phyloP scores from a whole-genome alignment of 2,329 filamentous ascomycete species.

The Basipetospora sp. region DNA sequence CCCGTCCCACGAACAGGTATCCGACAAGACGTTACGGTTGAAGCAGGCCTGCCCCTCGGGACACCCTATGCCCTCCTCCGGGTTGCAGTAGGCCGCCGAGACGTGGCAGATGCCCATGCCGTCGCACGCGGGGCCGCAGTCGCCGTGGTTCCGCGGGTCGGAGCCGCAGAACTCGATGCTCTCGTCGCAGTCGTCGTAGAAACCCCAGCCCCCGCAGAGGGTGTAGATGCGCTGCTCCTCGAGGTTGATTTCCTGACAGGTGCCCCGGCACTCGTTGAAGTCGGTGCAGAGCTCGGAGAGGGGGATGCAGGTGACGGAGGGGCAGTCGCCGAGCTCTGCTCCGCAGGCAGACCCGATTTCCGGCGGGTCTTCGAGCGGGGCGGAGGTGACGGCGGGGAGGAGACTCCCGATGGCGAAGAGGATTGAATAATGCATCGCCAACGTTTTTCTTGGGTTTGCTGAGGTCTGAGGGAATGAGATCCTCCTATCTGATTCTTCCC shows the following conservation, averaged over 20 bases:
- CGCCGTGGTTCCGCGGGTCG: not conserved
- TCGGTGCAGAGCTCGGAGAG: not conserved
- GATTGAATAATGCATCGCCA: too few relatives aligned
- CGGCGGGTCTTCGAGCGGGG: not conserved
- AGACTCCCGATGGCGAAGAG: too few relatives aligned
- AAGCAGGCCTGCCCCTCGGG: not conserved
- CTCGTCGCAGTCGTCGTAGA: constrained; percentile 1
- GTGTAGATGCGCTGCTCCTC: not conserved
- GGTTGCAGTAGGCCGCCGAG: not conserved
- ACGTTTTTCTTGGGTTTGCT: too few relatives aligned
- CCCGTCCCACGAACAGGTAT: not conserved
- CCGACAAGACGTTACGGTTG: not conserved
- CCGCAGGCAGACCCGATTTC: not conserved
- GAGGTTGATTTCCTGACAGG: not conserved
- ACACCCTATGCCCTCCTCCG: not conserved
- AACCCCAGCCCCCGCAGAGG: not conserved
- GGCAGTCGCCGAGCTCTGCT: not conserved
- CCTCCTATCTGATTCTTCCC: too few relatives aligned
- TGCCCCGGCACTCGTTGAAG: not conserved
- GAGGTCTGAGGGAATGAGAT: too few relatives aligned
- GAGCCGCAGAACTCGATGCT: not conserved
- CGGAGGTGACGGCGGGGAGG: not conserved
- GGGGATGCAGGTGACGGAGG: not conserved
- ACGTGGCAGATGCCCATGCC: not conserved
- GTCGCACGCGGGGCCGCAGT: not conserved